Evolutionary conservation across 2,329 filamentous ascomycete genomes (phyloP), one percentile per base, ranked within the genome.

Genomic region (Macrophomina tecta): DNA sequence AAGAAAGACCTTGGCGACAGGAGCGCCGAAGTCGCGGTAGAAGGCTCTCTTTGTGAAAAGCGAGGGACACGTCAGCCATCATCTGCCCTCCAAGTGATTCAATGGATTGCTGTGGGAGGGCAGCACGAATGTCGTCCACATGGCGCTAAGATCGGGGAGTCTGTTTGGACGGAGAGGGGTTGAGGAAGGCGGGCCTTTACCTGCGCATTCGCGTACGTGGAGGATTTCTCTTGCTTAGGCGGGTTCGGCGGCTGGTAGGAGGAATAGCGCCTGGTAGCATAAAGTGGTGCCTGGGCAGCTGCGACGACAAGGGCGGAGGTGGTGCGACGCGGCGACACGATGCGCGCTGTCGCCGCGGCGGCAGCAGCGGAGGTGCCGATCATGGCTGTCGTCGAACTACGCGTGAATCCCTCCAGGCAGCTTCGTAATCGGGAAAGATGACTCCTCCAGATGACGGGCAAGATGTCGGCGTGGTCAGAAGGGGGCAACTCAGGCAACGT

Each of bases 11-110:
- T 93, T 94, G 64, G 87, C 85, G 53, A 94, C 83, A 2, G 92
- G 91, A 1, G 90, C 85, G 46, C 89, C 87, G 74, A 93, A 93
- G 14, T 87, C 88, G 74, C 87, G 89, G 82, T 93, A 94, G 80
- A 94, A 94, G 55, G 84, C 82, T 60, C 86, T 79, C 86, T 91
- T n/a, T 16, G 30, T 18, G 28, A 16, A 16, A 45, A 36, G 60
- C 51, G 23, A 51, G 23, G 14, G 52, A 53, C 32, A 52, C 0
- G 46, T 66, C 55, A 66, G 64, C 45, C 5, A 48, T 23, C 23
- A 2, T 5, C 34, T 2, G 8, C 28, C 16, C 6, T 16, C 16
- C 5, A 30, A 23, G 14, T 49, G 45, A 38, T 9, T 62, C 58
- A 49, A 49, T 16, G 45, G 42, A 49, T 36, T 7, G 11, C 40